Conservation (phyloP, 2,329 filamentous ascomycete genomes). For the Fusarium xylarioides region DNA sequence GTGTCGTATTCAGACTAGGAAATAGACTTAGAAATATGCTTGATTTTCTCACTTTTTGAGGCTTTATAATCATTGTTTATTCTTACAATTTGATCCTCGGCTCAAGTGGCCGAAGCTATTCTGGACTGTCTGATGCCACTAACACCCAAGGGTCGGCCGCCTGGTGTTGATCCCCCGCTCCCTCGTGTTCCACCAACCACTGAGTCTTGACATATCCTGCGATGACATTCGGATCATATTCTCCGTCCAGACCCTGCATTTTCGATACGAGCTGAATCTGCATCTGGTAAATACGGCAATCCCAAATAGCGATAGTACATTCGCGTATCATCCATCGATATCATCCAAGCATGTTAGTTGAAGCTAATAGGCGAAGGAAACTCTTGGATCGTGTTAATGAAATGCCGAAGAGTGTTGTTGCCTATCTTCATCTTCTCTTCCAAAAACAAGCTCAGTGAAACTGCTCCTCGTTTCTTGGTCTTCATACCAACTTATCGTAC, state of each 20-base stretch:
- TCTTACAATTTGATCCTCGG: background rate
- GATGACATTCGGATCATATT: background rate
- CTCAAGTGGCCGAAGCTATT: slow-evolving; percentile 11
- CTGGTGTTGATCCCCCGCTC: slow-evolving; percentile 10
- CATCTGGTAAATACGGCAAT: background rate
- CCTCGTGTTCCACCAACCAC: slow-evolving; percentile 15
- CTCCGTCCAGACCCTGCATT: background rate
- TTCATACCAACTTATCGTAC: slow-evolving; percentile 48
- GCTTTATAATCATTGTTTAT: background rate
- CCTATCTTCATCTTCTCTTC: slow-evolving; percentile 38
- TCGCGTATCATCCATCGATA: background rate
- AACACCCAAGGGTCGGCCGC: slow-evolving; percentile 28
- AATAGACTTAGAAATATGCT: background rate
- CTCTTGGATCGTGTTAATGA: too few relatives aligned
- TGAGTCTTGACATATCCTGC: background rate
- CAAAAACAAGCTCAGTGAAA: slow-evolving; percentile 46
- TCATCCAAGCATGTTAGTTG: background rate
- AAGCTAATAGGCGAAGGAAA: too few relatives aligned
- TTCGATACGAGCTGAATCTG: background rate
- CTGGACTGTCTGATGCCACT: slow-evolving; percentile 5
- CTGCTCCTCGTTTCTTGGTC: slow-evolving; percentile 39
- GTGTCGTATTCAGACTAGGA: background rate
- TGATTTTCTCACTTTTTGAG: too few relatives aligned
- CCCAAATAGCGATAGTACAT: background rate
- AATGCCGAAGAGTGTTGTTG: too few relatives aligned